Evolutionary conservation across 768 basidiomycete species (phyloP), one percentile per base, ranked within the genome.

Genomic region (Lyophyllum shimeji): DNA sequence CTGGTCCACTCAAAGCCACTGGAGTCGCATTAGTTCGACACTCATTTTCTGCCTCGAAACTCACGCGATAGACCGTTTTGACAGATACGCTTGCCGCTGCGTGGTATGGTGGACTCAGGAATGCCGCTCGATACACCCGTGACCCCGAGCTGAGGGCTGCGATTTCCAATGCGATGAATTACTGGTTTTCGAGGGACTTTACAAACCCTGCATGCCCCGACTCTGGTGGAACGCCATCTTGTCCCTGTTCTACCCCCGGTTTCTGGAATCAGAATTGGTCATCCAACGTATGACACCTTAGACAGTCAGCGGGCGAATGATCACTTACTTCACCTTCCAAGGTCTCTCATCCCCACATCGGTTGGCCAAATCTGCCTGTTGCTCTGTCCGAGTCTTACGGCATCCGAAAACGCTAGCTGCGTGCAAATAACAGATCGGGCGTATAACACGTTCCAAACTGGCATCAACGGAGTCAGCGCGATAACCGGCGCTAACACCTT

Each of bases 1-100:
- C 60, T 89, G 87, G 87, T 86, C 85, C 8, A 86, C 86, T 12
- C 75, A 82, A 65, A 66, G 59, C 1, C 85, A 88, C 59, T 87
- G 83, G 82, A 67, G 68, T 40, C 76, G 82, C 34, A 74, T 82
- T 37, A 67, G 84, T 84, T 58, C 43, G 75, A 66, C 39, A 3
- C 17, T 46, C 9, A 37, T 27, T 55, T 45, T 18, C 51, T n/a
- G 33, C 47, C 9, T 27, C 52, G 5, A 46, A 25, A 21, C 20
- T 46, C 13, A 12, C 61, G 24, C 11, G 44, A 23, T 24, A 25
- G 40, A 55, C 40, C 25, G 17, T 34, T 44, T 29, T 50, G 15
- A 37, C 34, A 85, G 83, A 77, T 12, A 74, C 75, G 2, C 78
- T 86, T 77, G 71, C 83, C 7, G 79, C 76, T 13, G 81, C 82